Base-by-base conservation (phyloP, 75 land plant species). In the Isoetes taiwanensis region DNA sequence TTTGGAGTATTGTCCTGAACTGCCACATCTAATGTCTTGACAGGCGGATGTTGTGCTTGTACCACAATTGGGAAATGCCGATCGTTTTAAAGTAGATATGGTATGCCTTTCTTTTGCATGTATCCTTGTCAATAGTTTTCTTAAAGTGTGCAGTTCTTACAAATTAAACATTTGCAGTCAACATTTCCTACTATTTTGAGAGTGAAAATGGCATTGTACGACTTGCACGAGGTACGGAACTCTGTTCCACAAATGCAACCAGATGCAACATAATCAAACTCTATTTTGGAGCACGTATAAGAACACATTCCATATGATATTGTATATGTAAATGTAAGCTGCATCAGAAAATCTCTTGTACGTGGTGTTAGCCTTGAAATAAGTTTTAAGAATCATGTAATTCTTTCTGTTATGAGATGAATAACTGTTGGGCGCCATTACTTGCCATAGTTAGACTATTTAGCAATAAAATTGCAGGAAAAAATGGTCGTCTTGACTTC, bases 41-140 rank as follows among this genome's bases (percentile, higher is more conserved):
- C 86, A 85, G 90, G 90, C 83, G 21, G 90, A 85, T 64, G 35
- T 79, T 26, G 79, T 74, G 54, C 58, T 85, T 41, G 81, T 69
- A 1, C 90, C 90, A 1, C 90, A 85, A 59, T 24, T 82, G 54
- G 43, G 52, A 41, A 73, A 72, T 28, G 57, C 72, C 24, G 61
- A 28, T 2, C 68, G 76, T 24, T 76, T 76, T 62, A 67, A 70
- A 38, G 39, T 85, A 39, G 81, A 84, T 73, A 64, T 81, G 81
- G 88, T 84, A 81, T 60, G 28, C 24, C 58, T 57, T 3, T 16
- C n/a, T 3, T 54, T 3, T 19, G 11, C 0, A 20, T 32, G 11
- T 14, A 31, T 4, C 2, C 12, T 6, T 55, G 3, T 16, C 19
- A 2, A 16, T 11, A 6, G 30, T 17, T 34, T 14, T 14, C 30